Conservation (phyloP, 2,329 filamentous ascomycete species). For the Scedosporium apiospermum region DNA sequence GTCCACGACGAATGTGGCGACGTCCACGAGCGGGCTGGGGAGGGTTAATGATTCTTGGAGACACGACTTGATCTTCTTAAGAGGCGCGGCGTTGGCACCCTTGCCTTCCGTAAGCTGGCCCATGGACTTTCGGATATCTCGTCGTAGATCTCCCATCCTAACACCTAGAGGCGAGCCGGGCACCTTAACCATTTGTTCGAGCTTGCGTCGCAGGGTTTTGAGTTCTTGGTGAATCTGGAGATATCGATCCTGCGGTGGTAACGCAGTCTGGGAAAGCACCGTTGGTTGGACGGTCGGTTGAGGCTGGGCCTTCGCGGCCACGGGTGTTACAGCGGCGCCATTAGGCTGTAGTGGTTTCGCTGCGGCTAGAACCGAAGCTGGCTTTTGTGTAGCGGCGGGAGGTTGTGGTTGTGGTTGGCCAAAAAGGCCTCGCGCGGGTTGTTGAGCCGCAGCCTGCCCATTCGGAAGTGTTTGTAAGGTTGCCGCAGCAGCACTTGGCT, state of each 20-base stretch:
- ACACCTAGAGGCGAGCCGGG: slow-evolving; percentile 44
- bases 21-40: slow-evolving; percentile 43
- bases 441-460: neutral
- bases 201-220: slow-evolving; percentile 55
- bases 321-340: neutral
- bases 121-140: slow-evolving; percentile 61
- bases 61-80: slow-evolving; percentile 24
- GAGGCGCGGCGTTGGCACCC: slow-evolving; percentile 41
- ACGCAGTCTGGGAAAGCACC: slow-evolving; percentile 8
- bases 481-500: neutral
- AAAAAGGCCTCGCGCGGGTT: neutral
- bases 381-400: slow-evolving; percentile 4
- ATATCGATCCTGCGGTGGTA: slow-evolving; percentile 30
- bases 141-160: slow-evolving; percentile 60
- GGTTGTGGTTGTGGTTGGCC: slow-evolving; percentile 1
- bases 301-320: neutral
- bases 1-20: slow-evolving; percentile 42
- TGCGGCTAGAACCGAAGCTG: neutral
- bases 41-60: slow-evolving; percentile 46
- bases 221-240: slow-evolving; percentile 56
- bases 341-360: neutral
- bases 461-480: neutral
- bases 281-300: neutral
- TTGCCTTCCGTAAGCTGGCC: slow-evolving; percentile 63
- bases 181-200: slow-evolving; percentile 45